Base-by-base conservation (phyloP, 2,329 filamentous ascomycete species). In the Colletotrichum neosansevieriae region DNA sequence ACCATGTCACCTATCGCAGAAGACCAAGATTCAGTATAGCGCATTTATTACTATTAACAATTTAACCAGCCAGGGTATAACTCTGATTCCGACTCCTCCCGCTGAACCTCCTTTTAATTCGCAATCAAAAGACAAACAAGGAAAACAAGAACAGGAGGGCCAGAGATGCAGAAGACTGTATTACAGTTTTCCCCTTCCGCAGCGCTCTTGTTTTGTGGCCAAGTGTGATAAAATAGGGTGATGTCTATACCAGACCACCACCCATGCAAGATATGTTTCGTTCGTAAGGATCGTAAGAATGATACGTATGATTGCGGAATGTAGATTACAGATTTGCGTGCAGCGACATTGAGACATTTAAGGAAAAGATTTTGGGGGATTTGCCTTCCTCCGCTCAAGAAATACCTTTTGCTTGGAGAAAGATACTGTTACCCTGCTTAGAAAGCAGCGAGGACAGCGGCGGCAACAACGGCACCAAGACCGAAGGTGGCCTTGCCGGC, bases 241-340 rank as follows among this genome's bases (percentile, higher is more conserved):
- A 42, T 42, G 58, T 51, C 58, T 40, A 29, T 63, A 21, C 17
- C 42, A 67, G 67, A 60, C 70, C 54, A 72, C 67, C 67, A 54
- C 67, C 56, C 36, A 62, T 64, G 57, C 63, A 68, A 70, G 44
- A 21, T 63, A 24, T 76, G 73, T 75, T 77, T 76, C 74, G 77
- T 80, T 85, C 82, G 80, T 85, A 86, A 86, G 83, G 85, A 87
- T 86, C 84, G 85, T 87, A 82, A 85, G 83, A 86, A 86, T 81
- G 77, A 78, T 79, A 85, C 59, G 53, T 68, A 67, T 64, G 61
- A 68, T 68, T 68, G 65, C 53, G 32, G 61, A 24, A 19, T 74
- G 66, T 67, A 70, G 60, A 66, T 57, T 63, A 56, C 54, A 66
- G 56, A 51, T 44, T 50, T 58, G 65, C 65, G 65, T 70, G 65